Percentiles rank a stretch among this genome's conserved stretches.
Conservation (phyloP, 163 green algal genomes). For the Picocystis sp. region DNA sequence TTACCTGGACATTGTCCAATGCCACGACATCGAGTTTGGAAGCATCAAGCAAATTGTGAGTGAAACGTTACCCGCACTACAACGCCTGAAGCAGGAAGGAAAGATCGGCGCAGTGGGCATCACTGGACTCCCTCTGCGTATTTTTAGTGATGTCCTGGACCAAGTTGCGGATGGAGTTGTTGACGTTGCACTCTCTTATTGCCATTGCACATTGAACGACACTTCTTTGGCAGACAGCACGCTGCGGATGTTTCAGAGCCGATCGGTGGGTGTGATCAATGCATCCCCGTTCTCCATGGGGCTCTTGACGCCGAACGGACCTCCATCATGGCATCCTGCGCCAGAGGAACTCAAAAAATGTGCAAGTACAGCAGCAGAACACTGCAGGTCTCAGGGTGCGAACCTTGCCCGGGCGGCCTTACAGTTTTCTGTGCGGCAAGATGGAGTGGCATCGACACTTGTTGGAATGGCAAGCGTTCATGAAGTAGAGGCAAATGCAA, state of each 20-base stretch:
- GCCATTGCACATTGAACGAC: constrained; percentile 78
- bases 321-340: constrained; percentile 60
- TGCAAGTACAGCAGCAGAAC: constrained; percentile 21
- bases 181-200: constrained; percentile 80
- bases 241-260: neutral
- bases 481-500: constrained; percentile 49
- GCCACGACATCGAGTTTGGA: constrained; percentile 88
- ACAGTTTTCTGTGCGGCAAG: neutral
- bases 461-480: constrained; percentile 53
- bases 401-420: constrained; percentile 47
- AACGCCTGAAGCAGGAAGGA: constrained; percentile 52
- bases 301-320: constrained; percentile 51
- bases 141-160: constrained; percentile 63
- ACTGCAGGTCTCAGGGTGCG: constrained; percentile 17
- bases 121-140: constrained; percentile 68
- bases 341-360: constrained; percentile 38
- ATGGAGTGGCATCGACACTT: constrained; percentile 45
- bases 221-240: constrained; percentile 22
- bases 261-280: constrained; percentile 63
- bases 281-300: constrained; percentile 78
- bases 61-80: constrained; percentile 78
- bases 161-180: constrained; percentile 35
- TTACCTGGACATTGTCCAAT: constrained; percentile 84
- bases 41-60: constrained; percentile 70
- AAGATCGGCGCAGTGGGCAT: constrained; percentile 71